These are phyloP conservation scores for Rhododendron vialii DNA, from an alignment of 148 eudicot species.

Conservation along the genomic window DNA sequence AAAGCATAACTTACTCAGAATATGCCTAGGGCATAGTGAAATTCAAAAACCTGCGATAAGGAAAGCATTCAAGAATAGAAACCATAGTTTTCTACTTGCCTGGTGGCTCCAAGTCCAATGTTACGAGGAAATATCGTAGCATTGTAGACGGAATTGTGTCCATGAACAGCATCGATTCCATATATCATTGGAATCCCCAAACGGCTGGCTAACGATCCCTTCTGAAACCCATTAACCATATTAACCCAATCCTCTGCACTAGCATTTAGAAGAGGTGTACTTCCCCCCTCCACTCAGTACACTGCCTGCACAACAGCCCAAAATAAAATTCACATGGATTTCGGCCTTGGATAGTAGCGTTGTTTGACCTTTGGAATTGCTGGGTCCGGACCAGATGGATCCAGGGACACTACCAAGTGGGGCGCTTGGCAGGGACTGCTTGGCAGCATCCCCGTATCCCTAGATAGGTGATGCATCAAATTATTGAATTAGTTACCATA, in stretches of 20 bases:
- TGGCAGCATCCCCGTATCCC: no score
- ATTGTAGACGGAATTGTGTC: neutral
- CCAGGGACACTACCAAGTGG: no score
- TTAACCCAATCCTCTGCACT: conserved; percentile 66
- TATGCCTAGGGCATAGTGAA: neutral
- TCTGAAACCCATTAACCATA: conserved; percentile 63
- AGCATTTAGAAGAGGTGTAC: conserved; percentile 62
- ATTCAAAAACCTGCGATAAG: neutral
- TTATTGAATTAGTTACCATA: no score
- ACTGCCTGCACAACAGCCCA: conserved; percentile 47
- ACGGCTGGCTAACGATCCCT: conserved; percentile 61
- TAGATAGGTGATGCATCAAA: no score
- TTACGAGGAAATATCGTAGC: neutral
- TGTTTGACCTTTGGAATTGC: no score
- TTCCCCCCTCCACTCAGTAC: conserved; percentile 83
- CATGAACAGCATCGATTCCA: conserved; percentile 29
- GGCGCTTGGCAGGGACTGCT: no score
- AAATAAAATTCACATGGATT: no score
- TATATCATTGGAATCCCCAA: conserved; percentile 80
- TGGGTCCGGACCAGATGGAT: no score
- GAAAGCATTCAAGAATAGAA: neutral
- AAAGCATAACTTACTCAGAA: neutral
- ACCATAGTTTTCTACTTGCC: conserved; percentile 26
- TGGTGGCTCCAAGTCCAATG: conserved; percentile 73
- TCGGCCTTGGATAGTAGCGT: no score